Percentiles rank a stretch among this genome's conserved stretches.
These are phyloP conservation scores for Phytophthora parvispora DNA, from an alignment of 352 stramenopile genomes.

Conservation along the genomic window DNA sequence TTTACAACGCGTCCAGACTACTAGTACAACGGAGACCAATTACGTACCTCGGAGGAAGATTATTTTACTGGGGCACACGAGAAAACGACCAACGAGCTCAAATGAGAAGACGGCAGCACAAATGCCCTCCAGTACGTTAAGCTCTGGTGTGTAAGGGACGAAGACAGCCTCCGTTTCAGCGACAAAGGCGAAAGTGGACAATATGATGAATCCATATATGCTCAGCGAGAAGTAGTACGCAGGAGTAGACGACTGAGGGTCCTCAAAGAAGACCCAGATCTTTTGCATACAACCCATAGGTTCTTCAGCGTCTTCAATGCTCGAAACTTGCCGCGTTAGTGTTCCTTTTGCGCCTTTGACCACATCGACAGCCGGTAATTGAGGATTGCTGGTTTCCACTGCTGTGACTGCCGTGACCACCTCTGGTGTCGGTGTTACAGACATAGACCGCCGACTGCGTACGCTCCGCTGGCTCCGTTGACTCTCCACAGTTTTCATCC, in stretches of 20 bases:
- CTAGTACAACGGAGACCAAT: neutral
- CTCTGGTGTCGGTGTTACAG: conserved; percentile 38
- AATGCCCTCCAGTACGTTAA: conserved; percentile 55
- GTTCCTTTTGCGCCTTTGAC: neutral
- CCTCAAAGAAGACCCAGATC: conserved; percentile 72
- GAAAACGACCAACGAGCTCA: conserved; percentile 64
- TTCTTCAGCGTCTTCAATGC: conserved; percentile 11
- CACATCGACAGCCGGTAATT: neutral
- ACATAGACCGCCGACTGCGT: conserved; percentile 27
- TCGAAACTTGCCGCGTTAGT: conserved; percentile 23
- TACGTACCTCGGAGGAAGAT: conserved; percentile 61
- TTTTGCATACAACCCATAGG: conserved; percentile 19
- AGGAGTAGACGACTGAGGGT: conserved; percentile 66
- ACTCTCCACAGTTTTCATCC: conserved; percentile 12
- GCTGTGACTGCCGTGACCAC: conserved; percentile 3
- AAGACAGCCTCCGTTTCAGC: conserved; percentile 68
- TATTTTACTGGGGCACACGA: conserved; percentile 58
- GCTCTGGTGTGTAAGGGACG: conserved; percentile 36
- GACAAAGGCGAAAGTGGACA: conserved; percentile 80
- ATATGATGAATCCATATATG: conserved; percentile 72
- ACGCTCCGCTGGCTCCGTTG: conserved; percentile 9
- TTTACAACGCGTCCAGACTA: neutral
- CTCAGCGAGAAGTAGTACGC: conserved; percentile 75
- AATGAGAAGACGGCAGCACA: conserved; percentile 70
- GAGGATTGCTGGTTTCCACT: neutral